Percentiles rank a stretch among this genome's conserved stretches.
Evolutionary conservation across 1,284 basidiomycete genomes (phyloP).

Genomic region (Cutaneotrichosporon sp.): DNA sequence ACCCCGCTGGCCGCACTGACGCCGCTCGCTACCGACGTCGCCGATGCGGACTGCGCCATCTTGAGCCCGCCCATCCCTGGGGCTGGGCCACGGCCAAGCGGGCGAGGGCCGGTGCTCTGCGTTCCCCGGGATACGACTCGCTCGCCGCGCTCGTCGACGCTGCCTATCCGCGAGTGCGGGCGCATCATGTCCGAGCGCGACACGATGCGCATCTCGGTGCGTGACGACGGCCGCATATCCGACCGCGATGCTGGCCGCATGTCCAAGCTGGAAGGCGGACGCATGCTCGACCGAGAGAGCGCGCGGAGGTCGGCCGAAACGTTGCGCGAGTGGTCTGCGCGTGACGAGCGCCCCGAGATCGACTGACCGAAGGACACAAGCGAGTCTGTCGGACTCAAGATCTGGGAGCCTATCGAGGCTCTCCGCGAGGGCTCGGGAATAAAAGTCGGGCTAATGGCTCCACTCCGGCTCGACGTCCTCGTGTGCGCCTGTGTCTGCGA

Average conservation of each 20-base stretch:
- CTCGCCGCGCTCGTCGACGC: constrained; percentile 10
- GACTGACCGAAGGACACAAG: not conserved
- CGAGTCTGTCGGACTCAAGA: not conserved
- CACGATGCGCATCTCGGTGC: constrained; percentile 1
- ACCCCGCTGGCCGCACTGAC: not conserved
- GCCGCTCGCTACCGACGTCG: constrained; percentile 8
- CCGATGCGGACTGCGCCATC: not conserved
- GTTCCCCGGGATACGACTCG: not conserved
- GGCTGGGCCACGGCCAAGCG: not conserved
- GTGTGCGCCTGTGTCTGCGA: constrained; percentile 6
- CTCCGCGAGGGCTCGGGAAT: constrained; percentile 13
- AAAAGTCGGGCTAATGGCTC: constrained; percentile 10
- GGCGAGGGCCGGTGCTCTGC: not conserved
- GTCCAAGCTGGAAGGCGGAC: not conserved
- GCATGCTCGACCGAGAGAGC: constrained; percentile 7
- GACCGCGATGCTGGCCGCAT: constrained; percentile 1
- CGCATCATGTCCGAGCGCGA: not conserved
- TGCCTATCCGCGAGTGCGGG: constrained; percentile 1
- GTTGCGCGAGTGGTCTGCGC: not conserved
- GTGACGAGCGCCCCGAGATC: not conserved
- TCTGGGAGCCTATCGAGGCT: constrained; percentile 2
- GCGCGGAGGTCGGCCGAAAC: not conserved
- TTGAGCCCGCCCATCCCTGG: not conserved
- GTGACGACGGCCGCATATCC: constrained; percentile 1
- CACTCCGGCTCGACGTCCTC: constrained; percentile 5